phyloP scores from a whole-genome alignment of 345 rosid genomes.

The Cardamine chenopodiifolia region DNA sequence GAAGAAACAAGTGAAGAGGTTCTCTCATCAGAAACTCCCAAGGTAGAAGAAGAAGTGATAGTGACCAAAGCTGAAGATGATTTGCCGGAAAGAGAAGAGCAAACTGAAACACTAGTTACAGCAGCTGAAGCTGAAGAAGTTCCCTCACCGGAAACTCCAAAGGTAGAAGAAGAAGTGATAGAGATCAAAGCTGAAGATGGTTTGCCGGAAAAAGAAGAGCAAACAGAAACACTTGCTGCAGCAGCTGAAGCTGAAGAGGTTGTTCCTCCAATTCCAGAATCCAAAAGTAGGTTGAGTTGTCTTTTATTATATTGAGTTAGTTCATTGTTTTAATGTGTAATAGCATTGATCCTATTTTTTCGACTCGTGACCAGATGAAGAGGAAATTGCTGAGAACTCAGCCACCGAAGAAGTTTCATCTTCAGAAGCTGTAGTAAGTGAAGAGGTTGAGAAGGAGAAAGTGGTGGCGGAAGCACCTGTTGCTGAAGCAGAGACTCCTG shows the following conservation, averaged over 20 bases:
- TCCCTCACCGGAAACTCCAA: constrained; percentile 48
- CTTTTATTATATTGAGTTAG: constrained; percentile 14
- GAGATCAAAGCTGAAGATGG: constrained; percentile 45
- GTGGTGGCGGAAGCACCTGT: constrained; percentile 49
- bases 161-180: constrained; percentile 36
- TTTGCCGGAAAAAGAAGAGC: constrained; percentile 36
- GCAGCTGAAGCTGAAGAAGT: constrained; percentile 46
- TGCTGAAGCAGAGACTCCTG: constrained; percentile 38
- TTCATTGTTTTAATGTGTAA: constrained; percentile 12
- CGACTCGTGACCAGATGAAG: constrained; percentile 42
- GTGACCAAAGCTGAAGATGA: constrained; percentile 25
- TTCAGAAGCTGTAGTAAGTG: constrained; percentile 48
- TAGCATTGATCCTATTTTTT: constrained; percentile 22
- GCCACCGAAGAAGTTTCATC: constrained; percentile 39
- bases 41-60: constrained; percentile 40
- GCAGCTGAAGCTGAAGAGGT: constrained; percentile 44
- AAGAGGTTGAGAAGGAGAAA: constrained; percentile 50
- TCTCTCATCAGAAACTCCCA: constrained; percentile 47
- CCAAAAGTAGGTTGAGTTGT: constrained; percentile 45
- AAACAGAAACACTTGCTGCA: constrained; percentile 42
- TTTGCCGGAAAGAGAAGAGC: constrained; percentile 33
- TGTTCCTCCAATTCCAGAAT: constrained; percentile 41
- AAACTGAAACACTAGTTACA: constrained; percentile 40
- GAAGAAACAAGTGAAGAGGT: constrained; percentile 48
- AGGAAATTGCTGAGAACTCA: constrained; percentile 46